Base-by-base conservation (phyloP, 2,329 filamentous ascomycete genomes). In the Laburnicola sp. region DNA sequence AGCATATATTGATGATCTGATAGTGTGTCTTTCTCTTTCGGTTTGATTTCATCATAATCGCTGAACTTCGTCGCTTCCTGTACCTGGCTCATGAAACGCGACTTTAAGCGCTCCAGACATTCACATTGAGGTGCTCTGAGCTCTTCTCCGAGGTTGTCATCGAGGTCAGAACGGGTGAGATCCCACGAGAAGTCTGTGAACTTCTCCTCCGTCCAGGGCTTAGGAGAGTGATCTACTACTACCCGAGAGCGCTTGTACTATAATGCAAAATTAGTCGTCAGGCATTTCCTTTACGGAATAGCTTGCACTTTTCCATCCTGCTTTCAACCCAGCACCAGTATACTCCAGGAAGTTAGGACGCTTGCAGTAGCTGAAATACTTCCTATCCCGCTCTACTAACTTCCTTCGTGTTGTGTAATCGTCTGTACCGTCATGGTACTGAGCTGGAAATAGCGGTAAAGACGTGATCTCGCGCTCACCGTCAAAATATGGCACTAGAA, bases 321-420 rank as follows among this genome's bases (percentile, higher is more conserved):
- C n/a, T 36, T 46, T 42, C 4, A n/a, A n/a, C n/a, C n/a, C n/a
- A n/a, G n/a, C n/a, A n/a, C 53, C 48, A 11, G 45, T 42, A 27
- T 49, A 55, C 22, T 55, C 48, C 8, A 30, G 38, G 23, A 28
- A 45, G 3, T 35, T 41, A 7, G 53, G 48, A 10, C 36, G 23
- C 48, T 41, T 49, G 16, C 41, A 21, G 7, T 37, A 25, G 21
- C 37, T 42, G 23, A 53, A 21, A 43, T 38, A 53, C 11, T 8
- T 53, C 22, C 49, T 51, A 28, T 51, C 54, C n/a, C 54, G 42
- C 25, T 54, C 40, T 11, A 54, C 37, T 16, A 57, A 48, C 7
- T 3, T 5, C 10, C 49, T 21, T 21, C 48, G 37, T 1, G 28
- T 11, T 21, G 45, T 4, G 2, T 4, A n/a, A 3, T 40, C 45